These are phyloP conservation scores for Leersia perrieri DNA, from an alignment of 176 grass and related monocot genomes.

Conservation along the genomic window DNA sequence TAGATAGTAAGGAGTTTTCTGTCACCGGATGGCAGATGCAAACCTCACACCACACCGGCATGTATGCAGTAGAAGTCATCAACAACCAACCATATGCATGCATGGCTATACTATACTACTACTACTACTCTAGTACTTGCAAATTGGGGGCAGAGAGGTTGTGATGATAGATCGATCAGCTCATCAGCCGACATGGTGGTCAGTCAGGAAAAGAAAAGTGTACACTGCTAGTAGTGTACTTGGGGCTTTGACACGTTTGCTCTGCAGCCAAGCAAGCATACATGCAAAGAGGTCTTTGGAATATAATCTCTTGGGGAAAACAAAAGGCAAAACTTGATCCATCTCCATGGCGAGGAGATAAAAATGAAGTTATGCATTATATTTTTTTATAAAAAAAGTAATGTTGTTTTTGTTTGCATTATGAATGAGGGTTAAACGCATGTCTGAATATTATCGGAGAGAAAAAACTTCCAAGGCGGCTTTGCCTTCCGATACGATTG, in stretches of 20 bases:
- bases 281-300: background rate
- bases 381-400: no score
- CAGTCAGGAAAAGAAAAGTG: background rate
- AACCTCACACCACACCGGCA: slow-evolving; percentile 3
- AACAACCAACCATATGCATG: background rate
- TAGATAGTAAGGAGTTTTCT: background rate
- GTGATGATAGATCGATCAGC: no score
- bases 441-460: no score
- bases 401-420: no score
- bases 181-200: background rate
- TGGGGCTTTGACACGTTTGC: background rate
- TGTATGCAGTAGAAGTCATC: slow-evolving; percentile 24
- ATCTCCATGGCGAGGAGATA: no score
- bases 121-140: no score
- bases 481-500: no score
- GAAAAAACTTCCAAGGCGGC: no score
- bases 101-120: background rate
- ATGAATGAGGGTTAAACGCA: no score
- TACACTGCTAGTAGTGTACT: background rate
- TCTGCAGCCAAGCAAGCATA: slow-evolving; percentile 36
- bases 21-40: background rate
- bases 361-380: no score
- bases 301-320: background rate
- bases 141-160: background rate
- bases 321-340: background rate